phyloP scores from a whole-genome alignment of 352 stramenopile genomes.

The Paralagenidium karlingii region DNA sequence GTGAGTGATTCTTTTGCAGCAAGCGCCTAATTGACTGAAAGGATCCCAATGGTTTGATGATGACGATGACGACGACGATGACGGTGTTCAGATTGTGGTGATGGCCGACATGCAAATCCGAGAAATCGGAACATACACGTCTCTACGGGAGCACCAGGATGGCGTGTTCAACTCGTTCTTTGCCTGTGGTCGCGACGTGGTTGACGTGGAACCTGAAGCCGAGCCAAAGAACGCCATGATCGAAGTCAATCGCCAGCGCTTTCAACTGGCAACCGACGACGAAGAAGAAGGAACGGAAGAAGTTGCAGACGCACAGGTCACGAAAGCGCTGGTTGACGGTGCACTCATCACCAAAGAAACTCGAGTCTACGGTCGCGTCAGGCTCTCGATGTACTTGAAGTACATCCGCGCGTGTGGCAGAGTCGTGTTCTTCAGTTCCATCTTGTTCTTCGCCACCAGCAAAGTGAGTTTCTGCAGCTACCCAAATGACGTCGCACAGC shows the following conservation, averaged over 20 bases:
- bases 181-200: no score
- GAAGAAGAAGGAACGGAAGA: neutral
- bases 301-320: neutral
- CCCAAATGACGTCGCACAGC: constrained; percentile 31
- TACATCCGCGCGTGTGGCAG: constrained; percentile 37
- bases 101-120: no score
- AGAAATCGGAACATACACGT: no score
- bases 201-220: neutral
- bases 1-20: no score
- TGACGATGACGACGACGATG: constrained; percentile 15
- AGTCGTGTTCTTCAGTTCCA: constrained; percentile 15
- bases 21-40: constrained; percentile 30
- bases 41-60: constrained; percentile 40
- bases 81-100: neutral
- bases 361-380: constrained; percentile 23
- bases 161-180: no score
- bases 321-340: constrained; percentile 3
- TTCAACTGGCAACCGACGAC: no score
- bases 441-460: constrained; percentile 28
- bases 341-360: constrained; percentile 32
- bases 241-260: no score
- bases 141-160: no score
- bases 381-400: constrained; percentile 18
- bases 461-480: no score
- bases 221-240: neutral